Conservation (phyloP, 768 basidiomycete genomes). For the Trametes meyenii region DNA sequence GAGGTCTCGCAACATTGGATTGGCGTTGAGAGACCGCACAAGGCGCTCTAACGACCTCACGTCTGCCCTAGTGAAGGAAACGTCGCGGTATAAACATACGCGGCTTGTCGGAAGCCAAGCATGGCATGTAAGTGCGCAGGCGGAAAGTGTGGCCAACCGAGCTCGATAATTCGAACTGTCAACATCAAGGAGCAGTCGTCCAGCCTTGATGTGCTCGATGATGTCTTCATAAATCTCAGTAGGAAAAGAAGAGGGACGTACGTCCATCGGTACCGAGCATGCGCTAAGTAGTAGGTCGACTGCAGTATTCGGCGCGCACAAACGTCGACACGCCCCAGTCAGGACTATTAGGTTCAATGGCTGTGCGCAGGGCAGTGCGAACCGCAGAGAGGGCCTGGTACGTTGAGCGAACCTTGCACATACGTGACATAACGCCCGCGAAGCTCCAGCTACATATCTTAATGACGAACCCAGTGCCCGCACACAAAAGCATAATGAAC, state of each 20-base stretch:
- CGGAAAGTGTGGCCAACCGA: not conserved
- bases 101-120: not conserved
- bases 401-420: no score
- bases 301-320: no score
- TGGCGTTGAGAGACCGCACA: not conserved
- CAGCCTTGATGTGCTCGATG: not conserved
- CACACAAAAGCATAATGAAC: no score
- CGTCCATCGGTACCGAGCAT: not conserved
- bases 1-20: not conserved
- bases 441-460: no score
- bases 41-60: not conserved
- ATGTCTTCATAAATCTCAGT: not conserved
- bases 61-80: not conserved
- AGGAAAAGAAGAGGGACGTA: not conserved
- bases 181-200: no score
- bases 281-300: no score
- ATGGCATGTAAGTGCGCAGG: not conserved
- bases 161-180: not conserved
- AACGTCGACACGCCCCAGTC: no score
- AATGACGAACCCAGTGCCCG: no score
- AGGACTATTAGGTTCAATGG: no score
- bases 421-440: no score
- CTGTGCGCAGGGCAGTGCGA: no score
- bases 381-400: no score
- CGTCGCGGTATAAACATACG: not conserved